Base-by-base conservation (phyloP, 371 early-diverging fungal genomes). In the Mucor ambiguus region DNA sequence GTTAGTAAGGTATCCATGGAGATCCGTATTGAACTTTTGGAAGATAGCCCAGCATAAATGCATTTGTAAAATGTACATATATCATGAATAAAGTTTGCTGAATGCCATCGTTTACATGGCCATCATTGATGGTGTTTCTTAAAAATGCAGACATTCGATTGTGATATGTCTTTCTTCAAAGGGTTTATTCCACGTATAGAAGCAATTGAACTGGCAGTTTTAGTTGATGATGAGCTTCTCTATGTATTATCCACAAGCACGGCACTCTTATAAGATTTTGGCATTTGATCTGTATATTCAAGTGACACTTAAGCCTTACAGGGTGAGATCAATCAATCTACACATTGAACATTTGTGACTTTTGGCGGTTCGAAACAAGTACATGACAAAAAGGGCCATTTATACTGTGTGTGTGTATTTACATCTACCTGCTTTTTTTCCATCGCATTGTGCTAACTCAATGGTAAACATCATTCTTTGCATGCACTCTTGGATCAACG, bases 1-100 rank as follows among this genome's bases (percentile, higher is more conserved):
- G 62, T 71, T 10, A 71, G 66, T 20, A 65, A 61, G 43, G 69
- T 74, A 22, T 64, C 74, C 22, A 29, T 32, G 30, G 68, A 71
- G 44, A 44, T 74, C 10, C 58, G 54, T 30, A 61, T 74, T 41
- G 66, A 68, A 7, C 58, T 68, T 33, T 63, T 63, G 41, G 63
- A 56, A n/a, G 64, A 64, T n/a, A 20, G 46, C 20, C 22, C 46
- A 10, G 46, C 46, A 22, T 46, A 11, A 44, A 46, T 41, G 4
- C 1, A 46, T 7, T 11, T 46, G 46, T 46, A 46, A 22, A 2
- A 46, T 44, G 20, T 44, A 43, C 14, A 38, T 43, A 35, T 35
- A 35, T 35, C 37, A 3, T 5, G 6, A 16, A 41, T 41, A 41
- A 37, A 37, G 37, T 12, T 11, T 14, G 4, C 3, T 37, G 1